Evolutionary conservation across 441 rosid species (phyloP).

Genomic region (Theobroma grandiflorum): DNA sequence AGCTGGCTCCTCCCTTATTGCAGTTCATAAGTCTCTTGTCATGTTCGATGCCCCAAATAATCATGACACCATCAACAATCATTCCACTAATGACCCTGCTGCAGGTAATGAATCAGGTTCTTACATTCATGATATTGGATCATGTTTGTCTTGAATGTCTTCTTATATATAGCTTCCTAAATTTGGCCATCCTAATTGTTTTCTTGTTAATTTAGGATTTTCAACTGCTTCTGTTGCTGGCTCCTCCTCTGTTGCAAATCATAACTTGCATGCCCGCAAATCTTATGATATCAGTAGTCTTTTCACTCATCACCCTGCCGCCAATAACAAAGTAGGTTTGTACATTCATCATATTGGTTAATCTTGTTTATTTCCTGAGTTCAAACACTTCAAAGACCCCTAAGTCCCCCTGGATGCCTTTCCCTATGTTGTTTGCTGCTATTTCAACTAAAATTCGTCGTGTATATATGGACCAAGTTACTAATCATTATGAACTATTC

Average conservation of each 20-base stretch:
- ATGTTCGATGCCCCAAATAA: too few species aligned
- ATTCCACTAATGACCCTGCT: background rate
- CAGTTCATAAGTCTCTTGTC: background rate
- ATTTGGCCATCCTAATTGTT: background rate
- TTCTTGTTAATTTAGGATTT: background rate
- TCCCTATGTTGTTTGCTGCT: conserved; percentile 83
- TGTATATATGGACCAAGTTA: conserved; percentile 63
- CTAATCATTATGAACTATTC: conserved; percentile 61
- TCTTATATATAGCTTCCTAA: background rate
- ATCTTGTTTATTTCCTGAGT: conserved; percentile 37
- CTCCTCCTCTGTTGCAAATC: background rate
- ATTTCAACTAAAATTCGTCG: conserved; percentile 69
- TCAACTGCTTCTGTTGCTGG: background rate
- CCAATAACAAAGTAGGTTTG: background rate
- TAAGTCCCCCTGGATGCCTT: conserved; percentile 97
- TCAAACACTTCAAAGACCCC: conserved; percentile 69
- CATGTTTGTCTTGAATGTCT: background rate
- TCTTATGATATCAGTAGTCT: too few species aligned
- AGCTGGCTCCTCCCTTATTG: background rate
- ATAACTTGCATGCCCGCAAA: background rate
- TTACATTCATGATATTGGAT: background rate
- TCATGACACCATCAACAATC: too few species aligned
- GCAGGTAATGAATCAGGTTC: background rate
- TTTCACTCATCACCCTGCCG: background rate
- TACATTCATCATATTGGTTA: background rate